phyloP scores from a whole-genome alignment of 257 asterid genomes.

The Handroanthus guayacan region DNA sequence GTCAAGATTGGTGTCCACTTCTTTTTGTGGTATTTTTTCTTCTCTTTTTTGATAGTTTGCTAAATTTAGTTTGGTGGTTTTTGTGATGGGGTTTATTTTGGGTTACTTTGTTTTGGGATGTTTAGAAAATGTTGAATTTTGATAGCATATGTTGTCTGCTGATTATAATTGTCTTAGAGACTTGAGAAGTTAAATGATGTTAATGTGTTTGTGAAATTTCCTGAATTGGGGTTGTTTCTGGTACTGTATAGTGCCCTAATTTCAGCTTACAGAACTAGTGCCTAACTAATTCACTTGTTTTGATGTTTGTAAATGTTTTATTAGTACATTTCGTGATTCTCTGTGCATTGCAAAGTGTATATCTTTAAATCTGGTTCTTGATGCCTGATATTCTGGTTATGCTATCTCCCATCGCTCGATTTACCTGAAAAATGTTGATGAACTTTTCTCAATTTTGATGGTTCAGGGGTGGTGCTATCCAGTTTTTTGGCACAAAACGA shows the following conservation, averaged over 20 bases:
- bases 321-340: neutral
- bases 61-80: neutral
- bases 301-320: neutral
- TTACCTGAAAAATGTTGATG: conserved; percentile 7
- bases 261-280: neutral
- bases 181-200: neutral
- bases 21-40: conserved; percentile 72
- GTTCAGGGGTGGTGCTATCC: conserved; percentile 94
- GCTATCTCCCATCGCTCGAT: neutral
- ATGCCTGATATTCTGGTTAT: conserved; percentile 11
- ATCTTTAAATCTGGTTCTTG: conserved; percentile 5
- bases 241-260: too few species aligned
- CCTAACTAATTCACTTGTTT: neutral
- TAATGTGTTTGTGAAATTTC: neutral
- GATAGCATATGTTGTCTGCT: neutral
- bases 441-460: conserved; percentile 27
- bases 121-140: conserved; percentile 1
- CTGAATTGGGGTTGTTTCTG: too few species aligned
- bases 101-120: neutral
- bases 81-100: neutral
- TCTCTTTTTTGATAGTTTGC: conserved; percentile 9
- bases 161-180: neutral
- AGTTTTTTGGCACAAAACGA: conserved; percentile 86
- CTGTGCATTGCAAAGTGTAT: conserved; percentile 12
- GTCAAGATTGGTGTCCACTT: conserved; percentile 88